These are phyloP conservation scores for Russula sp. DNA, from an alignment of 768 basidiomycete genomes.

Conservation along the genomic window DNA sequence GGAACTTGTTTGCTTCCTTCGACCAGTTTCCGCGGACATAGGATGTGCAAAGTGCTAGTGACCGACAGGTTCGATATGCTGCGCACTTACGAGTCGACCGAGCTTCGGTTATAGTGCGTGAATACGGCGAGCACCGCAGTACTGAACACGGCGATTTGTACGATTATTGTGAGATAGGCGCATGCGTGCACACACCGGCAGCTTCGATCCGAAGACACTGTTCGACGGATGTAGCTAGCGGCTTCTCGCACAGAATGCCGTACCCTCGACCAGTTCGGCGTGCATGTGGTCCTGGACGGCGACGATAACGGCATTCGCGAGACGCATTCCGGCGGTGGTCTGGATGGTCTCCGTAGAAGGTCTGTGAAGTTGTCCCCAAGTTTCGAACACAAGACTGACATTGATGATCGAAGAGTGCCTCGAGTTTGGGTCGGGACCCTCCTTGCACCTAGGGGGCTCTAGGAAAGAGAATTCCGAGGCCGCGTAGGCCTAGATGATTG, in stretches of 20 bases:
- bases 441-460: conserved; percentile 56
- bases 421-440: conserved; percentile 76
- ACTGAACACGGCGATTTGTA: conserved; percentile 37
- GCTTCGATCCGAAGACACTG: conserved; percentile 73
- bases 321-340: conserved; percentile 56
- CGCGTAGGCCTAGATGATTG: conserved; percentile 47
- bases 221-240: conserved; percentile 70
- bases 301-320: conserved; percentile 78
- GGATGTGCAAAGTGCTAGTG: conserved; percentile 84
- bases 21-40: conserved; percentile 83
- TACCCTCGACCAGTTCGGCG: conserved; percentile 65
- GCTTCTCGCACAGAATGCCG: conserved; percentile 89
- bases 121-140: conserved; percentile 83
- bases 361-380: conserved; percentile 62
- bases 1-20: conserved; percentile 62
- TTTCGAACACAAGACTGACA: conserved; percentile 56
- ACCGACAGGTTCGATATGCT: conserved; percentile 81
- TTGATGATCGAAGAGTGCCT: conserved; percentile 54
- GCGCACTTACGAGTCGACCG: conserved; percentile 73
- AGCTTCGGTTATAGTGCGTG: conserved; percentile 58
- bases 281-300: conserved; percentile 80
- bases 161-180: too few relatives aligned
- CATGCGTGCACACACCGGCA: conserved; percentile 43
- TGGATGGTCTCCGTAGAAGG: conserved; percentile 61
- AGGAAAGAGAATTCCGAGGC: conserved; percentile 42